Evolutionary conservation across 1,139 yeast genomes (phyloP), one percentile per base, ranked within the genome.

Genomic region (Suhomyces guaymorum): DNA sequence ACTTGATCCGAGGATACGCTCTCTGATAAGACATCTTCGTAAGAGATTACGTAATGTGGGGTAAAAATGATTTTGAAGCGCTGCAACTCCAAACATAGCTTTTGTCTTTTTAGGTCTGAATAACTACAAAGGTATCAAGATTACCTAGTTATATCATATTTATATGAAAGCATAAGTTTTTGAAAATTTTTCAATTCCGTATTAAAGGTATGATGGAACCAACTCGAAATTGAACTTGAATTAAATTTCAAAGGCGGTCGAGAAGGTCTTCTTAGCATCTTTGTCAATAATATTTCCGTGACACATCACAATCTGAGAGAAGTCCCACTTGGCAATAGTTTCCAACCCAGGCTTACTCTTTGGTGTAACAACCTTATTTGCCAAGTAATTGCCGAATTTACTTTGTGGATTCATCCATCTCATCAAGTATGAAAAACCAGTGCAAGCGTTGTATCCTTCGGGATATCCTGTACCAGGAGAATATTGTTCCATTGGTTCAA

Each of bases 211-310:
- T n/a, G n/a, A n/a, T n/a, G n/a, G n/a, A n/a, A n/a, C n/a, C n/a
- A n/a, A n/a, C n/a, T n/a, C n/a, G n/a, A n/a, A n/a, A n/a, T n/a
- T n/a, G n/a, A n/a, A 23, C 8, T 13, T 9, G 6, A 5, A 12
- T 26, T 17, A 32, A n/a, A 24, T 15, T 10, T 36, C 37, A 28
- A 54, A 56, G 4, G 43, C 47, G 36, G 41, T 37, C 32, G 38
- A 30, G 23, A 55, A 55, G 2, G 49, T 51, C 5, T 32, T 44
- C 43, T 48, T 53, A 2, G 57, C 58, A 13, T 42, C 46, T 19
- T 39, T 41, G n/a, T 46, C 52, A 15, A 55, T 44, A 7, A 53
- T 33, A 32, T 56, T 54, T 5, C 61, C 61, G 29, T 56, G 60
- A 28, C 59, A 54, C 52, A 49, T 48, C 4, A 56, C 57, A 24